Conservation (phyloP, 2,329 filamentous ascomycete species). For the Hymenoscyphus scutula region DNA sequence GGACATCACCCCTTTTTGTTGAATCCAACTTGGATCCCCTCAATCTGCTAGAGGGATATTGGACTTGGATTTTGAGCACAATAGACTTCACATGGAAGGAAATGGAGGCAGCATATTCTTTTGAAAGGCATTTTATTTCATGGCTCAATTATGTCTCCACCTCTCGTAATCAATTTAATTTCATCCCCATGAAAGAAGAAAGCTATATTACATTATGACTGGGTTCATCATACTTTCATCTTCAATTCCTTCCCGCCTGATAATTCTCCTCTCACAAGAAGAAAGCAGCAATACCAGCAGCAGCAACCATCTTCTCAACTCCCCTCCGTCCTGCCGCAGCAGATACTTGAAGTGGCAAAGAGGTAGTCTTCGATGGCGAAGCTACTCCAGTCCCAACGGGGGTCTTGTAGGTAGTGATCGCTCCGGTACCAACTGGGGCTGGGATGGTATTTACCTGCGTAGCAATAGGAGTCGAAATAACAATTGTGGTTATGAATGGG, state of each 20-base stretch:
- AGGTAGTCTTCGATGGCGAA: background rate
- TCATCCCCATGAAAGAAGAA: background rate
- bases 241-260: background rate
- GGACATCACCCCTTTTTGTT: too few species aligned
- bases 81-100: too few species aligned
- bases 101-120: too few species aligned
- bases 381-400: background rate
- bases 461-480: background rate
- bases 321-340: conserved; percentile 4
- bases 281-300: conserved; percentile 5
- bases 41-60: too few species aligned
- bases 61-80: too few species aligned
- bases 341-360: background rate
- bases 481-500: background rate
- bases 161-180: background rate
- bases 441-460: background rate
- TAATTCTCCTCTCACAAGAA: conserved; percentile 3
- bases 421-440: background rate
- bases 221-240: background rate
- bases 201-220: conserved; percentile 4
- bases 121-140: background rate
- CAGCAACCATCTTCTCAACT: conserved; percentile 8
- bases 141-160: background rate
- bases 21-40: too few species aligned
- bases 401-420: background rate